Base-by-base conservation (phyloP, 495 filamentous ascomycete genomes). In the Choiromyces venosus region DNA sequence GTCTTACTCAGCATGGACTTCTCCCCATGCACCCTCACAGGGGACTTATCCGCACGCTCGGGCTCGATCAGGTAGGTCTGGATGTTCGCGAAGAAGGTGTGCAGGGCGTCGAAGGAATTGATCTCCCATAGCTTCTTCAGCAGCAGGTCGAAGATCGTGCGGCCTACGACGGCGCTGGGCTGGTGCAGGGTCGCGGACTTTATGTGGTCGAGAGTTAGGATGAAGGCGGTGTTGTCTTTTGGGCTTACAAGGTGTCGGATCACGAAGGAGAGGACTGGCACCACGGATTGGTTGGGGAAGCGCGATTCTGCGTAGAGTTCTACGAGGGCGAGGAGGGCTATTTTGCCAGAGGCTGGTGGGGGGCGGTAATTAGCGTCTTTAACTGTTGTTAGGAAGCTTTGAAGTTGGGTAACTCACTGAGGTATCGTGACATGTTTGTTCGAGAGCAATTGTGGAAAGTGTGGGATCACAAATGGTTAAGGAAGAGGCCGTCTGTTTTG, bases 201-300 rank as follows among this genome's bases (percentile, higher is more conserved):
- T 29, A 81, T 81, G 25, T 76, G 66, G n/a, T 86, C 82, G 70
- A 93, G 87, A 12, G 87, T 87, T 35, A 89, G 83, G 37, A 88
- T 83, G 71, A 89, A 87, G 76, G 82, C 84, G 73, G 85, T 82
- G 75, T 79, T 81, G 76, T 80, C 83, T 80, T 80, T 82, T 74
- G 81, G 83, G 67, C 77, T 82, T 69, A 92, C 86, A 39, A 96
- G 77, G 74, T 93, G 89, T 65, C 90, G 90, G 66, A 92, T 85
- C 66, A 98, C 84, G 83, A 97, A 97, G 44, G 91, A 91, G 19
- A 99, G 86, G 19, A 98, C 87, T n/a, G 91, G 87, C n/a, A 94
- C 86, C 39, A 90, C 90, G 18, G 91, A 89, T 52, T 87, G 83
- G 69, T 88, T 91, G n/a, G 92, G 92, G 37, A 96, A 89, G 1